These are phyloP conservation scores for Mucuna pruriens DNA, from an alignment of 306 rosid genomes.

Conservation along the genomic window DNA sequence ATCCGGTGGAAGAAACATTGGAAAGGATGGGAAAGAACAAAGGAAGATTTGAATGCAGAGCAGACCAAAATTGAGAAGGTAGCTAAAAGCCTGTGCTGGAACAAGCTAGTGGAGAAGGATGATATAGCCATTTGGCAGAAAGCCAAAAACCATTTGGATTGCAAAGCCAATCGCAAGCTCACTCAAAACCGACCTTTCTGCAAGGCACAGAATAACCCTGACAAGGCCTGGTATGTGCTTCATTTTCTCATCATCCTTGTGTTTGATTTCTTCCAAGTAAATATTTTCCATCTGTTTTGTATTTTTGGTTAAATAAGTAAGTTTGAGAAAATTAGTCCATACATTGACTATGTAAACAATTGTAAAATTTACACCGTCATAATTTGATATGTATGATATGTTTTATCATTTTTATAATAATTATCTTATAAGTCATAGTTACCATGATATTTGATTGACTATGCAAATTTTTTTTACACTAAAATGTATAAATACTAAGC, in stretches of 20 bases:
- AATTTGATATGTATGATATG: no score
- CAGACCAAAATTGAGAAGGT: conserved; percentile 68
- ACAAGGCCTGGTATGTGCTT: conserved; percentile 68
- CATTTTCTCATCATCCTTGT: not conserved
- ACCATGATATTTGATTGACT: not conserved
- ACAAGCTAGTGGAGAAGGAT: conserved; percentile 59
- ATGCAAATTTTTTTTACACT: not conserved
- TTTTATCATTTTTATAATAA: not conserved
- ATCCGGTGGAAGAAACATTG: conserved; percentile 63
- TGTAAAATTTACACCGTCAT: no score
- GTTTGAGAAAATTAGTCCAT: not conserved
- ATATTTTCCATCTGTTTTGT: not conserved
- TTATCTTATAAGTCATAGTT: not conserved
- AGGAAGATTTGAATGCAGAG: conserved; percentile 68
- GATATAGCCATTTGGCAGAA: conserved; percentile 89
- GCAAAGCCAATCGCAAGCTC: conserved; percentile 51
- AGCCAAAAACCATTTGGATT: conserved; percentile 62
- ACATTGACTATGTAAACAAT: no score
- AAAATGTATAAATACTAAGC: not conserved
- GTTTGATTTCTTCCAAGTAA: not conserved
- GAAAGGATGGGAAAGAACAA: conserved; percentile 82
- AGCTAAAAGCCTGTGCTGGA: conserved; percentile 81
- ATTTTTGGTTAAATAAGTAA: not conserved
- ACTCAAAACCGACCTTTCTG: conserved; percentile 54
- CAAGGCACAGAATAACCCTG: conserved; percentile 54